Percentiles rank a stretch among this genome's conserved stretches.
These are phyloP conservation scores for Trichothecium sympodiale DNA, from an alignment of 2,329 filamentous ascomycete species.

Conservation along the genomic window DNA sequence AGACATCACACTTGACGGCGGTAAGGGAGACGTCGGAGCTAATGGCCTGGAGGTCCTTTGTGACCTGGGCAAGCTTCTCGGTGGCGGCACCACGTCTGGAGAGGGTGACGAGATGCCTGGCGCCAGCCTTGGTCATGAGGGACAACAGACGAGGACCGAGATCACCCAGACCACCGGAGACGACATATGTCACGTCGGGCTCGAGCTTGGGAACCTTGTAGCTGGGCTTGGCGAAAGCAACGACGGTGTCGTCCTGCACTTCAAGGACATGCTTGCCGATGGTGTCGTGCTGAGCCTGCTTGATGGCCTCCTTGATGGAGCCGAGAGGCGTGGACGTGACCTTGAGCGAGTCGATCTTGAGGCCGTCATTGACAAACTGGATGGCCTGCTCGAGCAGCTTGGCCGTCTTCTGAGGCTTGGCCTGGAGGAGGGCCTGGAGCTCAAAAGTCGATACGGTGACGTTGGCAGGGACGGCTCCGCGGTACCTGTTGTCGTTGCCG, in stretches of 20 bases:
- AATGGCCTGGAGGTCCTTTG: background rate
- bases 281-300: background rate
- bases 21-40: constrained; percentile 2
- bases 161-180: constrained; percentile 8
- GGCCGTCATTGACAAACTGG: background rate
- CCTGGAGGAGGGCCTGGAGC: constrained; percentile 2
- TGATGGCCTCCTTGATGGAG: constrained; percentile 6
- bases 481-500: constrained; percentile 1
- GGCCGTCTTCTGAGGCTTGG: constrained; percentile 1
- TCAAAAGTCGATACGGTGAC: constrained; percentile 2
- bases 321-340: background rate
- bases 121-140: constrained; percentile 6
- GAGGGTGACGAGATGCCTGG: constrained; percentile 6
- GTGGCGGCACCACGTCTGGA: constrained; percentile 5
- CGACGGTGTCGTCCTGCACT: background rate
- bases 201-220: background rate
- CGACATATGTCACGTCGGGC: constrained; percentile 6
- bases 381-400: constrained; percentile 1
- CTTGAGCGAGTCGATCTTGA: no score
- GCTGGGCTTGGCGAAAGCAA: constrained; percentile 6
- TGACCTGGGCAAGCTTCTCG: constrained; percentile 1
- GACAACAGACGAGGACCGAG: constrained; percentile 4
- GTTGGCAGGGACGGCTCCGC: constrained; percentile 1
- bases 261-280: constrained; percentile 1
- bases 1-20: constrained; percentile 6